Percentiles rank a stretch among this genome's conserved stretches.
Conservation (phyloP, 306 rosid genomes). For the Aeschynomene evenia region DNA sequence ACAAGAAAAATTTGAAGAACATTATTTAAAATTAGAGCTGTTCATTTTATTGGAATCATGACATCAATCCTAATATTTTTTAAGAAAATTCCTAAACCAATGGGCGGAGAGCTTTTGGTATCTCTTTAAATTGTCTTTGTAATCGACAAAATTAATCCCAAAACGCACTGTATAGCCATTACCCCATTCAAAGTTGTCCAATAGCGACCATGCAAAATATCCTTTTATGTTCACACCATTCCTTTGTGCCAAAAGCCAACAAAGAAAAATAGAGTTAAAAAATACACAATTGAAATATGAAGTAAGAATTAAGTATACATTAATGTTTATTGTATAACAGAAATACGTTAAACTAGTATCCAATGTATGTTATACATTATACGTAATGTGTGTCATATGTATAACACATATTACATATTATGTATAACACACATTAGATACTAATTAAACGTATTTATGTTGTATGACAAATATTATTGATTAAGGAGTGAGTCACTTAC, state of each 20-base stretch:
- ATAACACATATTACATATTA: no score
- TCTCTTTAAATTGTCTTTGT: slow-evolving; percentile 44
- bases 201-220: slow-evolving; percentile 64
- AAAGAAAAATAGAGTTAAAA: not conserved
- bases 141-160: slow-evolving; percentile 54
- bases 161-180: slow-evolving; percentile 47
- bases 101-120: slow-evolving; percentile 52
- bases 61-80: slow-evolving; percentile 2
- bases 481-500: slow-evolving; percentile 41
- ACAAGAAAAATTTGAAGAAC: not conserved
- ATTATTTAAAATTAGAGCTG: not conserved
- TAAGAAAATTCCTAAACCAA: slow-evolving; percentile 56
- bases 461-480: no score
- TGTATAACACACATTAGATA: no score
- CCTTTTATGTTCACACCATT: slow-evolving; percentile 50
- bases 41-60: not conserved
- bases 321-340: no score
- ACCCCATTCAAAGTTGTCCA: slow-evolving; percentile 62
- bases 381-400: no score
- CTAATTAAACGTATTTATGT: no score
- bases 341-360: no score
- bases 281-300: not conserved
- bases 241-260: slow-evolving; percentile 26
- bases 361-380: no score
- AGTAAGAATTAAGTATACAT: not conserved